These are phyloP conservation scores for Pseudoscleropodium purum DNA, from an alignment of 225 moss, liverwort and hornwort genomes.

Conservation along the genomic window DNA sequence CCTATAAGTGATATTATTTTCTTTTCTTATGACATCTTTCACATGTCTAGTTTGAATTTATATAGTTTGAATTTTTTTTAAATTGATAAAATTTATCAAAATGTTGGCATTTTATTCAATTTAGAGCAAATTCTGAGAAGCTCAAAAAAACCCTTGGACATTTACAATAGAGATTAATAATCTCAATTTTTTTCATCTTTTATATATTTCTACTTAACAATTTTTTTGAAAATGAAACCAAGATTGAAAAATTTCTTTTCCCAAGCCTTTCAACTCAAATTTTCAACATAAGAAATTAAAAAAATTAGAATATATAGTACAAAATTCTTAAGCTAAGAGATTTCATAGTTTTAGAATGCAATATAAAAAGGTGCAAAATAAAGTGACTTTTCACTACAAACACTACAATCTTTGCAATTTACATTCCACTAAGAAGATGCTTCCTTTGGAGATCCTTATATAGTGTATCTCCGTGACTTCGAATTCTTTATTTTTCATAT, in stretches of 20 bases:
- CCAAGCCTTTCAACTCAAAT: not conserved
- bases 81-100: no score
- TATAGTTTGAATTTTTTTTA: no score
- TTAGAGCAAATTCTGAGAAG: no score
- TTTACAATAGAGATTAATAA: not conserved
- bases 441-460: rapidly evolving
- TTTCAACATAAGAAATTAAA: not conserved
- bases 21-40: no score
- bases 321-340: not conserved
- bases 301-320: no score
- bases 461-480: not conserved
- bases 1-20: no score
- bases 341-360: not conserved
- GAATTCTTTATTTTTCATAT: not conserved
- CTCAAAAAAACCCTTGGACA: no score
- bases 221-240: not conserved
- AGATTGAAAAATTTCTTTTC: not conserved
- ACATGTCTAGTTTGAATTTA: no score
- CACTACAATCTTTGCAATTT: not conserved
- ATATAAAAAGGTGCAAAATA: not conserved
- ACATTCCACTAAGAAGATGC: not conserved
- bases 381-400: not conserved
- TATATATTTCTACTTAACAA: not conserved
- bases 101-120: no score
- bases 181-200: not conserved